phyloP scores from a whole-genome alignment of 2,329 filamentous ascomycete genomes.

The Escovopsis sp. region DNA sequence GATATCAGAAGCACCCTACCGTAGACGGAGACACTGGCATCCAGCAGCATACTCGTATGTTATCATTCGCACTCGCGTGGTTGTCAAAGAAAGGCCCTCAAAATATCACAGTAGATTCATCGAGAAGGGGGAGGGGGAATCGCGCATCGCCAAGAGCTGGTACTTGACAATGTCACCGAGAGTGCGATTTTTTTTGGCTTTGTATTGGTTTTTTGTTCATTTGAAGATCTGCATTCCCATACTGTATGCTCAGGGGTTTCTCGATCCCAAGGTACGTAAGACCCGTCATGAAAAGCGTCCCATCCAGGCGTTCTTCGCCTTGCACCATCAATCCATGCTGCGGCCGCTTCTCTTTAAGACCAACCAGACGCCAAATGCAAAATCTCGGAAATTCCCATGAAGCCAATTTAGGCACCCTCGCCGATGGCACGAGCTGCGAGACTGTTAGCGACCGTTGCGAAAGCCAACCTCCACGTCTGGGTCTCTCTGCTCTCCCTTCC shows the following conservation, averaged over 20 bases:
- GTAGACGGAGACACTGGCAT: no score
- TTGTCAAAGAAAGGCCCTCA: no score
- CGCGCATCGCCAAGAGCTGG: no score
- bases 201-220: constrained; percentile 7
- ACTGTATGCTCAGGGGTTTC: constrained; percentile 24
- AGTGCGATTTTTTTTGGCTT: not conserved
- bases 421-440: constrained; percentile 44
- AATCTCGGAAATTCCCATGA: constrained; percentile 17
- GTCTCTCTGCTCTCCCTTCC: no score
- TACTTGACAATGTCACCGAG: no score
- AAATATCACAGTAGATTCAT: no score
- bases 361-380: constrained; percentile 25
- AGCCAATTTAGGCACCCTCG: constrained; percentile 30
- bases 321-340: constrained; percentile 20
- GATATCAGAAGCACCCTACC: no score
- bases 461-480: not conserved
- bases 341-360: constrained; percentile 22
- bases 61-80: no score
- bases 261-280: constrained; percentile 22
- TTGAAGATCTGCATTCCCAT: constrained; percentile 24
- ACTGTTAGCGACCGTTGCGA: constrained; percentile 14
- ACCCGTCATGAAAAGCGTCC: constrained; percentile 27
- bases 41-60: no score
- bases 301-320: constrained; percentile 22
- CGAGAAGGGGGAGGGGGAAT: no score